phyloP scores from a whole-genome alignment of 495 filamentous ascomycete species.

The Podospora appendiculata region DNA sequence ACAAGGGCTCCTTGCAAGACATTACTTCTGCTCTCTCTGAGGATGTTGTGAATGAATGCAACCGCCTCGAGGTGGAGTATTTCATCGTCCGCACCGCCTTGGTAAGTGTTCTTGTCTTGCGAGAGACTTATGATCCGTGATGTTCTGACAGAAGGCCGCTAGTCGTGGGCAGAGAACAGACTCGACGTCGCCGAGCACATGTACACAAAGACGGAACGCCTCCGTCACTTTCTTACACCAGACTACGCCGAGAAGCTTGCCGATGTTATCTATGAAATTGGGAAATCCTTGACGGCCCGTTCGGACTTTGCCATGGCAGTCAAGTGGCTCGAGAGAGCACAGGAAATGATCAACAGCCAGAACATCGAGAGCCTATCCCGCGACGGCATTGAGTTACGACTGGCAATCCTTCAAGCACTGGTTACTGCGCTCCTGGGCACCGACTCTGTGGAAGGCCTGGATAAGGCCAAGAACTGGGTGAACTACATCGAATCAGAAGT shows the following conservation, averaged over 20 bases:
- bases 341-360: slow-evolving; percentile 49
- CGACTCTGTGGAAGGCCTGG: slow-evolving; percentile 33
- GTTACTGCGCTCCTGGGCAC: slow-evolving; percentile 46
- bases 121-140: background rate
- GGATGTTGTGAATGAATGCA: slow-evolving; percentile 23
- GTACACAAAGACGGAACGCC: slow-evolving; percentile 49
- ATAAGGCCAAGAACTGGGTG: slow-evolving; percentile 50
- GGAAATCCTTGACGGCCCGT: slow-evolving; percentile 47
- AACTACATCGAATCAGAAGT: slow-evolving; percentile 52
- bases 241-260: slow-evolving; percentile 55
- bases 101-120: slow-evolving; percentile 35
- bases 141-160: slow-evolving; percentile 5
- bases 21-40: slow-evolving; percentile 15
- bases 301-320: slow-evolving; percentile 46
- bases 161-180: slow-evolving; percentile 67
- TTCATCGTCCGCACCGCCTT: slow-evolving; percentile 60
- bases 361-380: slow-evolving; percentile 48
- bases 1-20: slow-evolving; percentile 49
- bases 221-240: slow-evolving; percentile 35
- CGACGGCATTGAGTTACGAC: slow-evolving; percentile 54
- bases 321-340: slow-evolving; percentile 70
- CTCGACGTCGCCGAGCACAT: slow-evolving; percentile 72
- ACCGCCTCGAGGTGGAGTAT: slow-evolving; percentile 54
- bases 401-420: slow-evolving; percentile 57
- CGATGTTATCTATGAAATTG: slow-evolving; percentile 67